Evolutionary conservation across 331 rosid genomes (phyloP), one percentile per base, ranked within the genome.

Genomic region (Rosa hybrid): DNA sequence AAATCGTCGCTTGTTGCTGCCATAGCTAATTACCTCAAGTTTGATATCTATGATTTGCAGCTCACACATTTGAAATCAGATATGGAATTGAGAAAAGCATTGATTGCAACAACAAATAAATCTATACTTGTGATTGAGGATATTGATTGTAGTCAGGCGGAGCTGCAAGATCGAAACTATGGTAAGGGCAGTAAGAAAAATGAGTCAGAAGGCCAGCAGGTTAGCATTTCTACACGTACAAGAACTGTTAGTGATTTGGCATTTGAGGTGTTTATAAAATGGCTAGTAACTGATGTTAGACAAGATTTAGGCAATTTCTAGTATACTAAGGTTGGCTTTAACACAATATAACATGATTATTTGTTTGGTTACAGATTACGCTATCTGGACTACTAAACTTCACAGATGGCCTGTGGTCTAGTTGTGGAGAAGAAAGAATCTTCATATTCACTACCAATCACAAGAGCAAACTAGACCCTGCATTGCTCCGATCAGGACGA

Each of bases 51-150:
- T 83, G 89, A 86, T 38, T 53, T 86, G 81, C 87, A 84, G 79
- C 90, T 83, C 20, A 42, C 86, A 0, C 60, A 57, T 71, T 49
- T 81, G 54, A 62, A 5, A 23, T 57, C 9, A 38, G 73, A 81
- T 38, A 34, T 74, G 21, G 86, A 77, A 6, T 65, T 84, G 3
- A 81, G 86, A 64, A 34, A 18, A 0, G 75, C 80, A 34, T 16
- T 87, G 27, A 72, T 81, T 25, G 56, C 81, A 14, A 81, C 84
- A 54, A 48, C 72, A 1, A 80, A 79, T 41, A 56, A 74, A 34
- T 87, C 90, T 7, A 76, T 87, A 16, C 42, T 87, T 44, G 88
- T 87, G 59, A 84, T 87, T 60, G 90, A 87, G 70, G 88, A 87
- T 30, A 84, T 87, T 12, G 78, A 75, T 9, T 75, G 78, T 5